phyloP scores from a whole-genome alignment of 2,329 filamentous ascomycete species.

The Alternaria viburni region DNA sequence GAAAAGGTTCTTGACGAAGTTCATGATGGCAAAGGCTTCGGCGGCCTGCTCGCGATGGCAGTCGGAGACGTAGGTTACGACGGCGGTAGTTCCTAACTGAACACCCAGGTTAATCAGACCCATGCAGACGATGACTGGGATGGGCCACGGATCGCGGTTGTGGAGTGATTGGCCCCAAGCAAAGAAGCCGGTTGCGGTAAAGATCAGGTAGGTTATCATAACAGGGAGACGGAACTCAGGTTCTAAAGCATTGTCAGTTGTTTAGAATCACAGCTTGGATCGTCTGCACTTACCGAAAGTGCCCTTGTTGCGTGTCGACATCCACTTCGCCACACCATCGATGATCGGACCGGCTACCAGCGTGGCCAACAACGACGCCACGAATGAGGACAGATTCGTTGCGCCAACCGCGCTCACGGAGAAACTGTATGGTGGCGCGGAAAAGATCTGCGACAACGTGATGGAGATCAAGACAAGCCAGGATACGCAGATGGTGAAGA shows the following conservation, averaged over 20 bases:
- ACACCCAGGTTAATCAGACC: conserved; percentile 35
- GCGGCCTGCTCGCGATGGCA: conserved; percentile 32
- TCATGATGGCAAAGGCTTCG: conserved; percentile 36
- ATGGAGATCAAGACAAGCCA: conserved; percentile 36
- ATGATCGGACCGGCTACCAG: conserved; percentile 24
- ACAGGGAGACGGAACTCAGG: conserved; percentile 35
- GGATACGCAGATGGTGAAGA: conserved; percentile 36
- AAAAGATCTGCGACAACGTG: conserved; percentile 35
- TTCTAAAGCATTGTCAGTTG: conserved; percentile 10
- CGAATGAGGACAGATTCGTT: conserved; percentile 32
- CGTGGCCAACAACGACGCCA: conserved; percentile 28
- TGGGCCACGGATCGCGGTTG: conserved; percentile 28
- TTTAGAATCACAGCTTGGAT: background rate
- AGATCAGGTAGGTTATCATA: conserved; percentile 29
- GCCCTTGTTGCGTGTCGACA: conserved; percentile 31
- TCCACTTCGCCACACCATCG: conserved; percentile 29
- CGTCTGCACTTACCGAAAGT: conserved; percentile 24
- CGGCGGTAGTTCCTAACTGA: conserved; percentile 27
- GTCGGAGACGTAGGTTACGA: conserved; percentile 32
- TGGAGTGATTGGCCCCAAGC: conserved; percentile 29
- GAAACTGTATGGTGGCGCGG: conserved; percentile 33
- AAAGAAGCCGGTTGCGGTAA: conserved; percentile 33
- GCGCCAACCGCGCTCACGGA: conserved; percentile 29
- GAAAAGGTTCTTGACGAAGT: conserved; percentile 36
- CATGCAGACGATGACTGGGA: conserved; percentile 35